Evolutionary conservation across 2,329 filamentous ascomycete species (phyloP).

Genomic region (Ophiocordyceps robertsii): DNA sequence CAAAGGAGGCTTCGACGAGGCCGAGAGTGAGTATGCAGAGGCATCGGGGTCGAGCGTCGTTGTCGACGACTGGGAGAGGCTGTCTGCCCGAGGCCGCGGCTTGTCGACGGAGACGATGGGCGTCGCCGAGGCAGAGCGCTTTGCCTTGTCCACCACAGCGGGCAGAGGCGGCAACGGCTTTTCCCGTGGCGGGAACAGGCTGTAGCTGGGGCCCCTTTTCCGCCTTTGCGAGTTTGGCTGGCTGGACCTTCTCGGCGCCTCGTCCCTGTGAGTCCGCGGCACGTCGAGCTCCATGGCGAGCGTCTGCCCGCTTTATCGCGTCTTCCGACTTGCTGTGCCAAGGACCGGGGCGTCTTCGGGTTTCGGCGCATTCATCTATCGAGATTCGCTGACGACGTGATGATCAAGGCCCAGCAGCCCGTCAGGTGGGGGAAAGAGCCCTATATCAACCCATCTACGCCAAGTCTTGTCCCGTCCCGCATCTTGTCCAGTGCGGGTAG

Average conservation of each 20-base stretch:
- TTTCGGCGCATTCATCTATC: no score
- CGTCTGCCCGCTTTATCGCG: neutral
- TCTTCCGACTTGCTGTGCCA: no score
- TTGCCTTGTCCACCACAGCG: neutral
- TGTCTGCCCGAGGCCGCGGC: neutral
- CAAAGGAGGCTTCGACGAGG: neutral
- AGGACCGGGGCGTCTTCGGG: no score
- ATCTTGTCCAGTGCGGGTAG: no score
- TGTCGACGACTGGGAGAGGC: neutral
- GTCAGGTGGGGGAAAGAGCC: no score
- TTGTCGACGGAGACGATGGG: neutral
- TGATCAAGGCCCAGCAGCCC: no score
- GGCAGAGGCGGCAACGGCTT: conserved; percentile 8
- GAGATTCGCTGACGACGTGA: no score
- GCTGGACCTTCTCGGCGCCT: neutral
- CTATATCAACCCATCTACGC: no score
- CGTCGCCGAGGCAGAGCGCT: neutral
- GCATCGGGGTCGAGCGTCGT: neutral
- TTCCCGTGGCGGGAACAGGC: conserved; percentile 7
- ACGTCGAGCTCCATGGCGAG: neutral
- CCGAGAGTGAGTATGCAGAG: neutral
- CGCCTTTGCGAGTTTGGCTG: neutral
- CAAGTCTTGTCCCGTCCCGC: no score
- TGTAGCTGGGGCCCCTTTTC: conserved; percentile 1
- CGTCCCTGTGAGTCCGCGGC: neutral